Evolutionary conservation across 2,329 filamentous ascomycete species (phyloP).

Genomic region (Fusarium transvaalense): DNA sequence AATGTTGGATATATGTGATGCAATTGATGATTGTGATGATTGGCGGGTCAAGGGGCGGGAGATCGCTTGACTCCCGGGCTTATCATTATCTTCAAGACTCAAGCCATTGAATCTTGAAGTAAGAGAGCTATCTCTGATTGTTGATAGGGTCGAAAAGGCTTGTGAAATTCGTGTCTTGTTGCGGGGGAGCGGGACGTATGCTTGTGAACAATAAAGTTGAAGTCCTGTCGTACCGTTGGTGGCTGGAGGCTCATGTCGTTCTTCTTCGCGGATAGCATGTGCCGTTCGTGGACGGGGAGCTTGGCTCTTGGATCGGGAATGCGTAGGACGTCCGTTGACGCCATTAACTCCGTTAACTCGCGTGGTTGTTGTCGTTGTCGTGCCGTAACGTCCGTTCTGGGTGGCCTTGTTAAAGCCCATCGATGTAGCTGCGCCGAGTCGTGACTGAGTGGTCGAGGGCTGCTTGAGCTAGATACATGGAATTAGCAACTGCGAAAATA

Average conservation of each 20-base stretch:
- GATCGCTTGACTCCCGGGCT: slow-evolving; percentile 62
- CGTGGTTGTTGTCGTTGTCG: slow-evolving; percentile 63
- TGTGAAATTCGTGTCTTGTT: slow-evolving; percentile 47
- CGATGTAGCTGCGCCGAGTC: slow-evolving; percentile 55
- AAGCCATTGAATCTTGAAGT: slow-evolving; percentile 55
- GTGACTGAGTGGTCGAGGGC: slow-evolving; percentile 51
- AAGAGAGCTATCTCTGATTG: slow-evolving; percentile 61
- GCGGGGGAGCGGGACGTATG: slow-evolving; percentile 37
- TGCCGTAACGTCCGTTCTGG: slow-evolving; percentile 64
- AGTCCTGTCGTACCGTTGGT: slow-evolving; percentile 54
- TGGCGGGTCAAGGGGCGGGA: slow-evolving; percentile 46
- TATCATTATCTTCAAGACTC: slow-evolving; percentile 54
- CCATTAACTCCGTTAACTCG: slow-evolving; percentile 32
- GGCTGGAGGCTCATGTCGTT: slow-evolving; percentile 54
- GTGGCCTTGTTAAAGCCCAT: slow-evolving; percentile 69
- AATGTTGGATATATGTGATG: slow-evolving; percentile 45
- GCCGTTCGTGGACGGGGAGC: slow-evolving; percentile 55
- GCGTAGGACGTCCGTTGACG: slow-evolving; percentile 61
- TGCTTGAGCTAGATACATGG: slow-evolving; percentile 51
- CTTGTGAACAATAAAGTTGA: slow-evolving; percentile 22
- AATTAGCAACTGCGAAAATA: slow-evolving; percentile 14
- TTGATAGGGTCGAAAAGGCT: slow-evolving; percentile 47
- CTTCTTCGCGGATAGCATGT: slow-evolving; percentile 57
- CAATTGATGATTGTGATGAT: slow-evolving; percentile 43
- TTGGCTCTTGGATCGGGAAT: slow-evolving; percentile 58